Evolutionary conservation across 768 basidiomycete species (phyloP).

Genomic region (Boletus rubescentipes): DNA sequence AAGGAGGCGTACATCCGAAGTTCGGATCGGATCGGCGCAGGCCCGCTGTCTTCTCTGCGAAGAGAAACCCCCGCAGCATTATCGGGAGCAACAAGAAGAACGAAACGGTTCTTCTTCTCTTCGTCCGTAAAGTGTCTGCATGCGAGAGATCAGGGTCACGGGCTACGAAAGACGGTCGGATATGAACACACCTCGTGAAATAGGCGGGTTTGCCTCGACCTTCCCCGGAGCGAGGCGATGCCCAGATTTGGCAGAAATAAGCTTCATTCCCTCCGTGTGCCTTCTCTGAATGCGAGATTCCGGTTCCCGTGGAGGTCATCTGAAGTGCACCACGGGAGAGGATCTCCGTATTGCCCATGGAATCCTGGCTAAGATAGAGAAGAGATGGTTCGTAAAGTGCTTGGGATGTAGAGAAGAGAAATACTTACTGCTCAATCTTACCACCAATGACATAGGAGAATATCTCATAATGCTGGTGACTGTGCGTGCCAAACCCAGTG

Average conservation of each 20-base stretch:
- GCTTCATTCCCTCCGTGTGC: slow-evolving; percentile 46
- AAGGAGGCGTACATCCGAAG: slow-evolving; percentile 75
- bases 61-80: slow-evolving; percentile 53
- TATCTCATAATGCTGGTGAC: slow-evolving; percentile 86
- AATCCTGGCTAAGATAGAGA: slow-evolving; percentile 63
- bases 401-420: not conserved
- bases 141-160: not conserved
- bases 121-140: slow-evolving; percentile 72
- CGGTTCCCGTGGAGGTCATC: slow-evolving; percentile 89
- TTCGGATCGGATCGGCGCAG: slow-evolving; percentile 75
- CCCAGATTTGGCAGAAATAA: slow-evolving; percentile 76
- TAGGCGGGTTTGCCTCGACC: slow-evolving; percentile 59
- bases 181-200: slow-evolving; percentile 60
- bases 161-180: not conserved
- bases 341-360: slow-evolving; percentile 88
- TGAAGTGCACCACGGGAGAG: slow-evolving; percentile 88
- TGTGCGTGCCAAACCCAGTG: slow-evolving; percentile 85
- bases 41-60: slow-evolving; percentile 68
- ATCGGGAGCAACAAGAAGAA: slow-evolving; percentile 73
- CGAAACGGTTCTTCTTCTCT: slow-evolving; percentile 75
- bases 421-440: slow-evolving; percentile 73
- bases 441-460: slow-evolving; percentile 85
- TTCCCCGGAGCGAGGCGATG: slow-evolving; percentile 40
- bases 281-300: slow-evolving; percentile 81
- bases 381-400: not conserved